Evolutionary conservation across 1,284 basidiomycete species (phyloP), one percentile per base, ranked within the genome.

Genomic region (Ceratobasidium theobromae): DNA sequence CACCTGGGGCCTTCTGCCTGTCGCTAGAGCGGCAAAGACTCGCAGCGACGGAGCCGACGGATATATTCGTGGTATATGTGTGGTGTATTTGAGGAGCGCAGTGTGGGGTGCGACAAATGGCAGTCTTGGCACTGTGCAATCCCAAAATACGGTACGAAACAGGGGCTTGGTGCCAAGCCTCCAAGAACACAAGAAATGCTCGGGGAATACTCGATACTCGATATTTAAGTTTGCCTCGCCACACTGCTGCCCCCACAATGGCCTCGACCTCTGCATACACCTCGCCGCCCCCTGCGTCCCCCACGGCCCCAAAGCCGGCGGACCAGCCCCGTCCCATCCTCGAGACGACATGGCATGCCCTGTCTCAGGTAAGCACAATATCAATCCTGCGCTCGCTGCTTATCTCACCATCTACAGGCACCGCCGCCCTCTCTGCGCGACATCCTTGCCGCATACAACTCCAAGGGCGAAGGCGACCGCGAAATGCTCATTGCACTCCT

Each of bases 401-500:
- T 25, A 32, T 32, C 49, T 52, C 54, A 25, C 38, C 67, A 46
- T 18, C 41, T 18, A 23, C 70, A 90, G 87, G 73, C 84, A 4
- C 82, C 91, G 23, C 89, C 93, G 1, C 91, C 93, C 0, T 86
- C 80, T 68, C 80, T 95, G 49, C 84, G 88, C 54, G 91, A 93
- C 72, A 93, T 95, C 46, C 84, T 95, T 28, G 81, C 83, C 52
- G 92, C 93, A n/a, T 95, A 94, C 79, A 83, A 84, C 69, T 77
- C 84, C 41, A 89, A 86, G 72, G 93, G 93, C 67, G 90, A 94
- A 70, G 93, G 91, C 53, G 93, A 95, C 80, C 82, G 92, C 41
- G 92, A 94, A 62, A 88, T 95, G 84, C 81, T 95, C 27, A 81
- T 95, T 53, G 85, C 90, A 71, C 90, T 95, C 82, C 80, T 95